Base-by-base conservation (phyloP, 495 filamentous ascomycete genomes). In the Daldinia caldariorum region DNA sequence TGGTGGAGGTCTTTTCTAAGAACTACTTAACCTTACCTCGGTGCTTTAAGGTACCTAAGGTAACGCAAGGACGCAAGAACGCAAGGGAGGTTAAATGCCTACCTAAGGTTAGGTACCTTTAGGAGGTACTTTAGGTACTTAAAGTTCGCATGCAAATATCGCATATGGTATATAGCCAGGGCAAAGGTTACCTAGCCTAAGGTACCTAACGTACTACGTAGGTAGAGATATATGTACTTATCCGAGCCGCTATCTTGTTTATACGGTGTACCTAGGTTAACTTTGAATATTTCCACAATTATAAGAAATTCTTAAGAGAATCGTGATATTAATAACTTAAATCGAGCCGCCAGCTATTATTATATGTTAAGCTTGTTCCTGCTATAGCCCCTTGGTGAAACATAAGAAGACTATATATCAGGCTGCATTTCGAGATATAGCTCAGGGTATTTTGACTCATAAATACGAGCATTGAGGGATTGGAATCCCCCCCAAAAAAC, bases 211-310 rank as follows among this genome's bases (percentile, higher is more conserved):
- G 10, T 58, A 56, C 14, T 31, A 56, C 65, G 34, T 55, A 47
- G 0, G 18, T 47, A 47, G 20, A 45, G 14, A 35, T 14, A 67
- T 73, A 76, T 70, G 70, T 63, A 54, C 31, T 75, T 75, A 75
- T 53, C 66, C 72, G 67, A 71, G 61, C 61, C 61, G 38, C 53
- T 55, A 64, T 38, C 26, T 26, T 26, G 34, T 7, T 35, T 12
- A n/a, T n/a, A n/a, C n/a, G n/a, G n/a, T n/a, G 31, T 59, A 69
- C 43, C 22, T 58, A n/a, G n/a, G n/a, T n/a, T n/a, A n/a, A n/a
- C 26, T 26, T 26, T 26, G 34, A 38, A 43, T 64, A 56, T 68
- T 61, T 65, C 57, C 69, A 67, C 63, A 72, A 67, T 71, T 70
- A 58, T 62, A 59, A 63, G 41, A 71, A 71, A 63, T 22, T 47